These are phyloP conservation scores for Yarrowia porcina DNA, from an alignment of 805 yeast genomes.

Conservation along the genomic window DNA sequence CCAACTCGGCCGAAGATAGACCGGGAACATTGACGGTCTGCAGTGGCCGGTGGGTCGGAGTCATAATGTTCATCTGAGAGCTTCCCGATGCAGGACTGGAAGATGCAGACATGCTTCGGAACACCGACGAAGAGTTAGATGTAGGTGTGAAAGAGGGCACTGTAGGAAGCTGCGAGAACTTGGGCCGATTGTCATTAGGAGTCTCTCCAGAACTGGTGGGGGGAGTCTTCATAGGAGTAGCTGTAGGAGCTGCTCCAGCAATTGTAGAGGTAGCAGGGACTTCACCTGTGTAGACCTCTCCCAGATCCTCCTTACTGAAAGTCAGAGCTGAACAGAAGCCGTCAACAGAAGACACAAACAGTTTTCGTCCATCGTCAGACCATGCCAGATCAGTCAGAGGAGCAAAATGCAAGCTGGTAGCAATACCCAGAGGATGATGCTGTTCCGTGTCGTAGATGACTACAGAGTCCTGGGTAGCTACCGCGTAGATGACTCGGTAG, in stretches of 20 bases:
- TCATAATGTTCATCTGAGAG: slow-evolving; percentile 25
- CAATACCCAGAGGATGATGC: slow-evolving; percentile 64
- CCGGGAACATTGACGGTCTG: background rate
- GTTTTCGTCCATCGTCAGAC: slow-evolving; percentile 68
- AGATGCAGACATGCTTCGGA: slow-evolving; percentile 23
- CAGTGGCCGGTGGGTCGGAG: slow-evolving; percentile 19
- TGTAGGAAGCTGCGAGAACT: slow-evolving; percentile 23
- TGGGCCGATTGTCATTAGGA: slow-evolving; percentile 8
- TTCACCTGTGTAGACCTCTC: slow-evolving; percentile 38
- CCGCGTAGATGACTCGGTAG: slow-evolving; percentile 83
- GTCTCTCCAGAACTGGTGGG: background rate
- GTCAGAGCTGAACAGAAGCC: slow-evolving; percentile 79
- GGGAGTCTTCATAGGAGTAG: background rate
- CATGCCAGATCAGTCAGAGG: slow-evolving; percentile 85
- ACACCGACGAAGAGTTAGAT: background rate
- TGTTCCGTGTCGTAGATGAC: slow-evolving; percentile 76
- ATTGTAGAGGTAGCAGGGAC: background rate
- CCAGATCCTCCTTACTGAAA: slow-evolving; percentile 55
- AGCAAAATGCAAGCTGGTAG: slow-evolving; percentile 80
- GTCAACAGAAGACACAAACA: slow-evolving; percentile 81
- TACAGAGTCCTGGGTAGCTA: slow-evolving; percentile 87
- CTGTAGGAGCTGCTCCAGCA: background rate
- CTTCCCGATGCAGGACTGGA: slow-evolving; percentile 28
- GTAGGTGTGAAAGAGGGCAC: slow-evolving; percentile 8
- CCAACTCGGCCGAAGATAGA: slow-evolving; percentile 1